Conservation (phyloP, 208 protist species). For the Crithidia acanthocephali region DNA sequence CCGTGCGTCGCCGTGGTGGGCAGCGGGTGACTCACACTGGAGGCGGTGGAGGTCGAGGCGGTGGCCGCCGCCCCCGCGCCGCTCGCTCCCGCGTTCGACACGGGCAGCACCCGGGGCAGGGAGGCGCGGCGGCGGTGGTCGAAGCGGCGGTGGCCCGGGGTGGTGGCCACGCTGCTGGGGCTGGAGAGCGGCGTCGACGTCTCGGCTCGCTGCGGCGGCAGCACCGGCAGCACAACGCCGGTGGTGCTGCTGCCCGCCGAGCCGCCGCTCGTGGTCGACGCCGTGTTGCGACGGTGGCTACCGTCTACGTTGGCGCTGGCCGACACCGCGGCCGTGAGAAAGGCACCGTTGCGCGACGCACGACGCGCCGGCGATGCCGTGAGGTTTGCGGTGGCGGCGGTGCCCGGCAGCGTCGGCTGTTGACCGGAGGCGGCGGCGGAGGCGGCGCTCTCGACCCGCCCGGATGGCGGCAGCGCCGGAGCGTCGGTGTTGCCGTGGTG, state of each 20-base stretch:
- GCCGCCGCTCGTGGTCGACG: background rate
- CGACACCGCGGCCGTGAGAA: background rate
- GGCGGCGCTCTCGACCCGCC: background rate
- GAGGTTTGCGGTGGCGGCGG: background rate
- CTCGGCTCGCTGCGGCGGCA: conserved; percentile 5
- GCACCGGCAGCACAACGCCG: background rate
- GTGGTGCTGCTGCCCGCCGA: background rate
- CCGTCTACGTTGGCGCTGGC: conserved; percentile 2
- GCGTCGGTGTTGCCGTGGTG: background rate
- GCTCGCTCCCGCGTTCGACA: background rate
- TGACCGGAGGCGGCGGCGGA: background rate
- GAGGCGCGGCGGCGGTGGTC: conserved; percentile 11
- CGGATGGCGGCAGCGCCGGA: background rate
- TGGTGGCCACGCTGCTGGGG: background rate
- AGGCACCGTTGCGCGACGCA: background rate
- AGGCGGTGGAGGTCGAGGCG: background rate
- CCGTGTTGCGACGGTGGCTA: background rate
- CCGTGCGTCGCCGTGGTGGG: background rate
- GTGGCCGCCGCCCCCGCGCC: background rate
- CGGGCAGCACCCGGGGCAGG: conserved; percentile 13
- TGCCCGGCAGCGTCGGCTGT: conserved; percentile 10
- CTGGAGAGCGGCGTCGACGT: background rate
- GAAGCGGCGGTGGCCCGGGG: conserved; percentile 17
- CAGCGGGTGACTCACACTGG: background rate
- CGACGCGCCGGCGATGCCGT: background rate